Percentiles rank a stretch among this genome's conserved stretches.
Evolutionary conservation across 495 filamentous ascomycete genomes (phyloP).

Genomic region (Penicillium herquei): DNA sequence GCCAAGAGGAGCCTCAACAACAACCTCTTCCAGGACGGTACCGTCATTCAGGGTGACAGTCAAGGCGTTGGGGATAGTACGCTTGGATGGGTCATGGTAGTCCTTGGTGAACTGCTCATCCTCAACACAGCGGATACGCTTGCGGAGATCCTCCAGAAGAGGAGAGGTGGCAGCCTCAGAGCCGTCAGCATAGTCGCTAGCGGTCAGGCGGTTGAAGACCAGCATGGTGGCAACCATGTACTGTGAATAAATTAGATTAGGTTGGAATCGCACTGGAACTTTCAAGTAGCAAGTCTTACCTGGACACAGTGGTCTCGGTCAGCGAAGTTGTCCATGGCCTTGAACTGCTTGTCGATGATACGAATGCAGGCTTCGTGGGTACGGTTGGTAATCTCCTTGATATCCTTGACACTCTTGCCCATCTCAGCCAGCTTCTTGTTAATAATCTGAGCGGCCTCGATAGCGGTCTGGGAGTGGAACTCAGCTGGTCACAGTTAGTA

Average conservation of each 20-base stretch:
- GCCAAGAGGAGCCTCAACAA: constrained; percentile 93
- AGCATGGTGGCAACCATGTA: constrained; percentile 99
- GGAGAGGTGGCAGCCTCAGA: constrained; percentile 85
- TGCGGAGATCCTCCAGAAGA: constrained; percentile 82
- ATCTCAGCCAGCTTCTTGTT: constrained; percentile 74
- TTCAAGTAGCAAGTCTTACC: constrained; percentile 28
- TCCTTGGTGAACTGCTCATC: constrained; percentile 90
- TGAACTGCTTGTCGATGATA: constrained; percentile 99
- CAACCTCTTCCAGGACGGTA: constrained; percentile 85
- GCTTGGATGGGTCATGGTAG: constrained; percentile 90
- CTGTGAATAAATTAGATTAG: constrained; percentile 21
- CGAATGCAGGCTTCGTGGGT: constrained; percentile 98
- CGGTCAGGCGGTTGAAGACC: constrained; percentile 85
- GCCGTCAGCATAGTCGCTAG: constrained; percentile 88
- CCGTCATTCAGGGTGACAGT: constrained; percentile 93
- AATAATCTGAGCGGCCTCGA: constrained; percentile 88
- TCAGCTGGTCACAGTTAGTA: constrained; percentile 60
- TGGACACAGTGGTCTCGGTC: constrained; percentile 99
- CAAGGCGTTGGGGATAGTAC: constrained; percentile 93
- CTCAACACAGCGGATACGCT: constrained; percentile 92
- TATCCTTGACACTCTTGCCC: constrained; percentile 92
- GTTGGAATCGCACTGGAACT: not conserved
- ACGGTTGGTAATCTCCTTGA: constrained; percentile 87
- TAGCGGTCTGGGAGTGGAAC: constrained; percentile 98
- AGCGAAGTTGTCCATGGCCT: constrained; percentile 98